These are phyloP conservation scores for Spirogloea muscicola DNA, from an alignment of 139 green algal genomes.

Conservation along the genomic window DNA sequence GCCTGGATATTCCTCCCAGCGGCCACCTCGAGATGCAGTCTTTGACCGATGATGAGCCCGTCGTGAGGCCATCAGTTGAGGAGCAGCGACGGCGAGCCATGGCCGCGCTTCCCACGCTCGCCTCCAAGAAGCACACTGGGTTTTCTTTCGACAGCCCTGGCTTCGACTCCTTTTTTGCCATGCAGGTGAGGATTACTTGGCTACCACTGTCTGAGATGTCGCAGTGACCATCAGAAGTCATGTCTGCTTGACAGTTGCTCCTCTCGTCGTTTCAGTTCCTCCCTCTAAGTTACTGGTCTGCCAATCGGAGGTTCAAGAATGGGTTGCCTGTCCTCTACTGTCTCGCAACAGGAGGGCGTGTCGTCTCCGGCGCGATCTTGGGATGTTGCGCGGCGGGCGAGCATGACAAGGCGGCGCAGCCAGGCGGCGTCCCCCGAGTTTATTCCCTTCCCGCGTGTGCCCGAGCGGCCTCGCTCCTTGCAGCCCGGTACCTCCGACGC, in stretches of 20 bases:
- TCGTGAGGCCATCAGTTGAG: too few relatives aligned
- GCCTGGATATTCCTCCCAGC: too few relatives aligned
- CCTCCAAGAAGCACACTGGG: slow-evolving; percentile 34
- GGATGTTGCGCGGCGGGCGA: slow-evolving; percentile 32
- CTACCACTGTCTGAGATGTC: too few relatives aligned
- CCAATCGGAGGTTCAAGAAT: neutral
- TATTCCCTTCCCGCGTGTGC: too few relatives aligned
- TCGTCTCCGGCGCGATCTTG: slow-evolving; percentile 3
- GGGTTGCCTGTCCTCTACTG: too few relatives aligned
- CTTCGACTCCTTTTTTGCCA: slow-evolving; percentile 48
- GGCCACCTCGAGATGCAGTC: too few relatives aligned
- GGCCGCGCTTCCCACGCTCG: slow-evolving; percentile 15
- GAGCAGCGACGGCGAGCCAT: slow-evolving; percentile 16
- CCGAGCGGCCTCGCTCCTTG: too few relatives aligned
- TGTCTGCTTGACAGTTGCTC: neutral
- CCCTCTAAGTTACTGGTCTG: too few relatives aligned
- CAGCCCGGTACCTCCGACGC: too few relatives aligned
- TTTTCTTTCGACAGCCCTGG: slow-evolving; percentile 45
- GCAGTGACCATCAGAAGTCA: too few relatives aligned
- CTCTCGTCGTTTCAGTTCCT: neutral
- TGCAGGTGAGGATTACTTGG: slow-evolving; percentile 19
- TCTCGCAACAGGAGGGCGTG: slow-evolving; percentile 28
- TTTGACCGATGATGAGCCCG: too few relatives aligned
- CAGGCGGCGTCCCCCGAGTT: neutral
- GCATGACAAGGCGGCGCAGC: slow-evolving; percentile 10